Percentiles rank a stretch among this genome's conserved stretches.
Evolutionary conservation across 192 early-diverging fungal species (phyloP).

Genomic region (Powellomyces hirtus): DNA sequence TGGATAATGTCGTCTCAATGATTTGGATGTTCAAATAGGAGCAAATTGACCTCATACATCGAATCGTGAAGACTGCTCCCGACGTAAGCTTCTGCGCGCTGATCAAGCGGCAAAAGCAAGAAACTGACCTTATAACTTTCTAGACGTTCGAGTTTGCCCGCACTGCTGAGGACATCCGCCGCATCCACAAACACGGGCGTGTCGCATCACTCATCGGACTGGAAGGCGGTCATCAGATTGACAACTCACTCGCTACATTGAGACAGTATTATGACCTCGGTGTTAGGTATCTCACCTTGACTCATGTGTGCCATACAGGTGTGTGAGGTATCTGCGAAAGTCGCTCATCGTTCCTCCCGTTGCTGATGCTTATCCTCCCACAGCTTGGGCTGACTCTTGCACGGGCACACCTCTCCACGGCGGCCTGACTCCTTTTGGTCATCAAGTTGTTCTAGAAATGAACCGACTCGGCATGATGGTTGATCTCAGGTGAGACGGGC

Average conservation of each 20-base stretch:
- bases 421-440: constrained; percentile 58
- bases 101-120: neutral
- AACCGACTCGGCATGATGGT: constrained; percentile 72
- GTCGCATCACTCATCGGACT: constrained; percentile 66
- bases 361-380: no score
- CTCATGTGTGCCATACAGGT: constrained; percentile 62
- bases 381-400: constrained; percentile 45
- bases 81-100: constrained; percentile 16
- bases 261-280: constrained; percentile 56
- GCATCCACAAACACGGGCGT: constrained; percentile 37
- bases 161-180: constrained; percentile 43
- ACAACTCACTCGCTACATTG: constrained; percentile 53
- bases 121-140: neutral
- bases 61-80: constrained; percentile 49
- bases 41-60: constrained; percentile 64
- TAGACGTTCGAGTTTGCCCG: constrained; percentile 43
- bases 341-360: no score
- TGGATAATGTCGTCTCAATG: no score
- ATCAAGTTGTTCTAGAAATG: constrained; percentile 60
- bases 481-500: constrained; percentile 55
- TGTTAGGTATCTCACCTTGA: constrained; percentile 68
- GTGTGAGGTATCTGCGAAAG: no score
- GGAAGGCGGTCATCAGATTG: constrained; percentile 68
- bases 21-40: no score
- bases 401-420: constrained; percentile 27